Conservation (phyloP, 805 yeast genomes). For the Starmerella apis region DNA sequence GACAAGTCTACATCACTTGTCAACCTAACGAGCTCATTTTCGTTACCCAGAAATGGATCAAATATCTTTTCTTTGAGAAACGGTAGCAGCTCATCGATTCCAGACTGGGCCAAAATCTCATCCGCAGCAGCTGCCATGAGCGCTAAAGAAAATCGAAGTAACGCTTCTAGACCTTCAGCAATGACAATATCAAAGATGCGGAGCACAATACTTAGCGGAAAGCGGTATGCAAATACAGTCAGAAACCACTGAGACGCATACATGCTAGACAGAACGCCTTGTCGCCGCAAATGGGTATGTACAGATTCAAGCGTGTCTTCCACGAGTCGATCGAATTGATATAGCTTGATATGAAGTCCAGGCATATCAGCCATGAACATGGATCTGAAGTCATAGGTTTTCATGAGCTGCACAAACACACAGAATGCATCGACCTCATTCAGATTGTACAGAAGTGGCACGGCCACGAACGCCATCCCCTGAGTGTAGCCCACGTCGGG, state of each 20-base stretch:
- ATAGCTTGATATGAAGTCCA: conserved; percentile 71
- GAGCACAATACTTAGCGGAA: conserved; percentile 78
- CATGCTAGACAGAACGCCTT: conserved; percentile 87
- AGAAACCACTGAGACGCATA: conserved; percentile 97
- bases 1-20: conserved; percentile 63
- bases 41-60: conserved; percentile 49
- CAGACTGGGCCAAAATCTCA: conserved; percentile 44
- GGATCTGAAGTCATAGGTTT: conserved; percentile 66
- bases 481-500: conserved; percentile 95
- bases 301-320: conserved; percentile 68
- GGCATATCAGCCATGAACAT: conserved; percentile 86
- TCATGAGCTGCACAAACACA: conserved; percentile 70
- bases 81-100: conserved; percentile 64
- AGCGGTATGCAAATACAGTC: conserved; percentile 88
- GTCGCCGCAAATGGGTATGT: conserved; percentile 64
- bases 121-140: conserved; percentile 61
- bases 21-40: conserved; percentile 66
- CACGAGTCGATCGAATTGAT: conserved; percentile 80
- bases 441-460: conserved; percentile 74
- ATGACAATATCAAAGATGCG: conserved; percentile 80
- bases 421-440: conserved; percentile 77
- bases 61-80: conserved; percentile 74
- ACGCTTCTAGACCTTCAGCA: conserved; percentile 82
- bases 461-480: conserved; percentile 90
- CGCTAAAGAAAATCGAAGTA: conserved; percentile 73